Conservation (phyloP, 257 asterid species). For the Ajuga chamaepitys region DNA sequence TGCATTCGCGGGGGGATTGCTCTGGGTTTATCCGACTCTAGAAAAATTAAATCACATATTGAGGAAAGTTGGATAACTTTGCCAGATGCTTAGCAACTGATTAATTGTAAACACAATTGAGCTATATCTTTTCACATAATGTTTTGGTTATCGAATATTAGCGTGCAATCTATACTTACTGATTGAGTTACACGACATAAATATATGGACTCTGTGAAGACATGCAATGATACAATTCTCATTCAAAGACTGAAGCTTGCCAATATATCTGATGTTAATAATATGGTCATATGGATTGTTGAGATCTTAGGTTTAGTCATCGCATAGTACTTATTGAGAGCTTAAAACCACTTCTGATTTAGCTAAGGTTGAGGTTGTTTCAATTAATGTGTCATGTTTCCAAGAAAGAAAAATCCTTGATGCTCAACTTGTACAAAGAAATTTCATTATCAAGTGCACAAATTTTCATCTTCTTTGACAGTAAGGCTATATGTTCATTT, state of each 20-base stretch:
- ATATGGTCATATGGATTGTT: background rate
- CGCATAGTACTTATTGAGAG: background rate
- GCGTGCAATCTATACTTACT: background rate
- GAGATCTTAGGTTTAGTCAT: background rate
- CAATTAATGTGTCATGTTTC: background rate
- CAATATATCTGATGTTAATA: background rate
- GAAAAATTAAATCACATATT: too few relatives aligned
- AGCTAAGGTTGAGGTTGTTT: background rate
- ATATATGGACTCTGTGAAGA: background rate
- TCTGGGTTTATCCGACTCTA: too few relatives aligned
- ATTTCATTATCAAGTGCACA: background rate
- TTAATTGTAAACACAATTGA: background rate
- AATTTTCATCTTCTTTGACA: background rate
- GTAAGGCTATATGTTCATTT: background rate
- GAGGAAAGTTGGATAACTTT: background rate
- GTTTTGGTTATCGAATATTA: background rate
- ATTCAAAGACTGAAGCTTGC: background rate
- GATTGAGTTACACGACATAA: background rate
- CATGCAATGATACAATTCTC: background rate
- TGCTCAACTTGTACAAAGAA: constrained; percentile 1
- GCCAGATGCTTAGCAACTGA: background rate
- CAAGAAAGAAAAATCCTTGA: background rate
- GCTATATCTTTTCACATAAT: background rate
- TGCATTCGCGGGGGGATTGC: too few relatives aligned
- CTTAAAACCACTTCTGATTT: background rate